phyloP scores from a whole-genome alignment of 768 basidiomycete genomes.

The Macrolepiota albuminosa region DNA sequence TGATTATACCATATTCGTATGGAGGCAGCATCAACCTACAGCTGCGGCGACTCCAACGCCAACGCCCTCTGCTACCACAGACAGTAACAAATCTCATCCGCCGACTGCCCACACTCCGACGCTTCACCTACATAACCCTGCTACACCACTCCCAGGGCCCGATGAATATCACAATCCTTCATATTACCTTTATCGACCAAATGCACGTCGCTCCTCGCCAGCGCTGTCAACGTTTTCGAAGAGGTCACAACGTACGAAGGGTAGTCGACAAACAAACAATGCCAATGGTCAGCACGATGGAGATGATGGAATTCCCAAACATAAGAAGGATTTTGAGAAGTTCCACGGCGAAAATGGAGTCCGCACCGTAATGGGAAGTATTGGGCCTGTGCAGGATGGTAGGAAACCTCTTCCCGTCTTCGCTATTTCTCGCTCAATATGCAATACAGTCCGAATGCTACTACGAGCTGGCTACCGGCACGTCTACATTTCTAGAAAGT shows the following conservation, averaged over 20 bases:
- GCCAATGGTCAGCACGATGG: slow-evolving; percentile 23
- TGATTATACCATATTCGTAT: slow-evolving; percentile 83
- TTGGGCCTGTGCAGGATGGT: slow-evolving; percentile 90
- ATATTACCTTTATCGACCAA: slow-evolving; percentile 60
- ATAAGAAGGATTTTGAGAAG: slow-evolving; percentile 74
- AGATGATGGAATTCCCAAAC: slow-evolving; percentile 50
- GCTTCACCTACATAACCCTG: slow-evolving; percentile 60
- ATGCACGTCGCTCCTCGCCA: slow-evolving; percentile 25
- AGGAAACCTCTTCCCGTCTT: slow-evolving; percentile 17
- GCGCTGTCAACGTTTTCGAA: slow-evolving; percentile 35
- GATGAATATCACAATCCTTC: slow-evolving; percentile 66
- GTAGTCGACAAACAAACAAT: slow-evolving; percentile 24
- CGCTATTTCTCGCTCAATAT: background rate
- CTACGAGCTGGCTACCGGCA: slow-evolving; percentile 88
- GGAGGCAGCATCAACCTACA: slow-evolving; percentile 54
- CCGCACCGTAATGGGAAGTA: slow-evolving; percentile 83
- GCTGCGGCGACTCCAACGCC: slow-evolving; percentile 17
- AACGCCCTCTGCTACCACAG: slow-evolving; percentile 19
- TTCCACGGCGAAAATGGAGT: slow-evolving; percentile 94
- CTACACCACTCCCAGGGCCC: slow-evolving; percentile 50
- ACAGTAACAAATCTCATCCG: slow-evolving; percentile 20
- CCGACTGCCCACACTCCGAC: slow-evolving; percentile 37
- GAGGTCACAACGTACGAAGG: slow-evolving; percentile 37
- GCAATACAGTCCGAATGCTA: slow-evolving; percentile 76
- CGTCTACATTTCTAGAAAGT: slow-evolving; percentile 94